Percentiles rank a stretch among this genome's conserved stretches.
These are phyloP conservation scores for Kazachstania sp. DNA, from an alignment of 1,139 yeast species.

Conservation along the genomic window DNA sequence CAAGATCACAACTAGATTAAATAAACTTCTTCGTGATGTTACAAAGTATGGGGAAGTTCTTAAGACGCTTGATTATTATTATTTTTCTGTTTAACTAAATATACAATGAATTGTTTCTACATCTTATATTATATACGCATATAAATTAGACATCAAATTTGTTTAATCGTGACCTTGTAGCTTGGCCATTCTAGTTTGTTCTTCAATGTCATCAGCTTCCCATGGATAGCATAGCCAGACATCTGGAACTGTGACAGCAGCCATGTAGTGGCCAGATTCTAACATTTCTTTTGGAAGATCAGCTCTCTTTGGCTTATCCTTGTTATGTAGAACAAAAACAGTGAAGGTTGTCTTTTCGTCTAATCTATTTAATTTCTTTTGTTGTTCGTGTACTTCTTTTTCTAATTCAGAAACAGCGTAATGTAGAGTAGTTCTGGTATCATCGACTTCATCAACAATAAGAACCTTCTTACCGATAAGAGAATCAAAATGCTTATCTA, in stretches of 20 bases:
- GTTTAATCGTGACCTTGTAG: conserved; percentile 50
- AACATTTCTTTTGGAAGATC: conserved; percentile 41
- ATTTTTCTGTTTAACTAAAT: background rate
- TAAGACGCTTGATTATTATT: background rate
- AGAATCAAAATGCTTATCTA: conserved; percentile 48
- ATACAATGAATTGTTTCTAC: background rate
- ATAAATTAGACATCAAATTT: background rate
- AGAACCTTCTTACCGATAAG: conserved; percentile 73
- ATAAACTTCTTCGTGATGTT: background rate
- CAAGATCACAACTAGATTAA: conserved; percentile 33
- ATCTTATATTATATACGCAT: background rate
- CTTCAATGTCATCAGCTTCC: conserved; percentile 73
- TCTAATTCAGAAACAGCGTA: conserved; percentile 82
- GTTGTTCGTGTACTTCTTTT: conserved; percentile 63
- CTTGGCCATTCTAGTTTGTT: conserved; percentile 65
- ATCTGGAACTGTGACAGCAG: conserved; percentile 48
- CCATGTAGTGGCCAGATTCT: conserved; percentile 42
- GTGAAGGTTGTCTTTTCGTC: conserved; percentile 42
- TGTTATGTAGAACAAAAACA: conserved; percentile 52
- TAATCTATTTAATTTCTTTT: conserved; percentile 29
- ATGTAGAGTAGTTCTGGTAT: conserved; percentile 89
- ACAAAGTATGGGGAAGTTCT: background rate
- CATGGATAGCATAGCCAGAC: conserved; percentile 59
- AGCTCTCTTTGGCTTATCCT: conserved; percentile 48
- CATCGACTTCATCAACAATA: conserved; percentile 92